Evolutionary conservation across 208 protist species (phyloP).

Genomic region (Wallacemonas sp.): DNA sequence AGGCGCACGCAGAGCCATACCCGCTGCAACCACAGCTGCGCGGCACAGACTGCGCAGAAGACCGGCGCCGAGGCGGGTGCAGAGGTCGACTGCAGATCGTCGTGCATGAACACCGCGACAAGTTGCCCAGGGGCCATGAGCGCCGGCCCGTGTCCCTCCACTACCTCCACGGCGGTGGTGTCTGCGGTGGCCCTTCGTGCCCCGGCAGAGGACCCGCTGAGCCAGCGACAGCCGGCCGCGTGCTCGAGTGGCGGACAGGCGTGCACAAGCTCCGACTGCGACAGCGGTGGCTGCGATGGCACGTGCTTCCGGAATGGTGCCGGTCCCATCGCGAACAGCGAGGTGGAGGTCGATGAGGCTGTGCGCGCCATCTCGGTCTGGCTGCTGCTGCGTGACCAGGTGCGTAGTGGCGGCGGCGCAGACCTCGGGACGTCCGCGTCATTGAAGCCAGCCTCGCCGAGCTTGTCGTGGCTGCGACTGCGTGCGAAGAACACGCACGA

Average conservation of each 20-base stretch:
- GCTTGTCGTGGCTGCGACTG: slow-evolving; percentile 9
- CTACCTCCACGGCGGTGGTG: neutral
- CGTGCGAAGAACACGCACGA: slow-evolving; percentile 9
- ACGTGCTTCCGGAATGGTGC: no score
- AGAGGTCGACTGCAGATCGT: neutral
- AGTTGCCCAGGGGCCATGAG: neutral
- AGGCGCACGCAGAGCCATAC: slow-evolving; percentile 44
- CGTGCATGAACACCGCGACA: neutral
- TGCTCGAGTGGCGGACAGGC: neutral
- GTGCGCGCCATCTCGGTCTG: neutral
- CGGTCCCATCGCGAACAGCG: neutral
- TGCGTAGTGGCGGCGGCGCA: no score
- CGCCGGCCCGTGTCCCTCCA: neutral
- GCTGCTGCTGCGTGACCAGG: neutral
- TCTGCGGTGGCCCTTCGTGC: neutral
- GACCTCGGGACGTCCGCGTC: no score
- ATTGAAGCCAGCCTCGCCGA: neutral
- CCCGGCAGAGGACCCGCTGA: neutral
- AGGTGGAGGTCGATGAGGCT: neutral
- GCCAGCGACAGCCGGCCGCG: neutral
- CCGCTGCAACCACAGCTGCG: slow-evolving; percentile 42
- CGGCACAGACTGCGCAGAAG: slow-evolving; percentile 51
- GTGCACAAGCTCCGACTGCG: neutral
- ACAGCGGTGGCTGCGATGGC: neutral
- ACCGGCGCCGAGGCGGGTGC: slow-evolving; percentile 12